Percentiles rank a stretch among this genome's conserved stretches.
Evolutionary conservation across 768 basidiomycete species (phyloP).

Genomic region (Calocybe indica): DNA sequence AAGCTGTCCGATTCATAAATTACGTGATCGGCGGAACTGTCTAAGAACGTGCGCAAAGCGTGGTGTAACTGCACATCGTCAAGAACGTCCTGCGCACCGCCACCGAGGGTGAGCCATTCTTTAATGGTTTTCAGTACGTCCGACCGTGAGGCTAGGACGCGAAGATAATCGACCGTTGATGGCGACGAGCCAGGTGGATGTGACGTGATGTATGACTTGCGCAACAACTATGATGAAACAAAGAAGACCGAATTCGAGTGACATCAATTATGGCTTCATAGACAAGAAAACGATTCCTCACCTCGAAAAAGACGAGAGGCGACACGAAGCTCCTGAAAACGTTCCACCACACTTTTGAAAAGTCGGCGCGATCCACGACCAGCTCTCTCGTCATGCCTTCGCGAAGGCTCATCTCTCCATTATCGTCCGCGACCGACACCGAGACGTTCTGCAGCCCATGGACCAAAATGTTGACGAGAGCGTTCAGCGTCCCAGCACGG

Average conservation of each 20-base stretch:
- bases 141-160: constrained; percentile 45
- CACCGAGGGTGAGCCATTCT: constrained; percentile 69
- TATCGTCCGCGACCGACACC: constrained; percentile 80
- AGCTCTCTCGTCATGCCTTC: constrained; percentile 72
- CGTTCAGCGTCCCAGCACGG: constrained; percentile 71
- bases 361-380: constrained; percentile 67
- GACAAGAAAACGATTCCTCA: constrained; percentile 22
- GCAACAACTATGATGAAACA: constrained; percentile 47
- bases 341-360: constrained; percentile 77
- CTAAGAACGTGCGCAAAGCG: constrained; percentile 56
- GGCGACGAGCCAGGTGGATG: constrained; percentile 37
- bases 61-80: constrained; percentile 63
- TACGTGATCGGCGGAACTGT: constrained; percentile 45
- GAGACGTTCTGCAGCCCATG: constrained; percentile 74
- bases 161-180: constrained; percentile 39
- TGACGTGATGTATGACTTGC: constrained; percentile 63
- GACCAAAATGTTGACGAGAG: constrained; percentile 68
- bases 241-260: background rate
- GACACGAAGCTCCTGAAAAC: constrained; percentile 79
- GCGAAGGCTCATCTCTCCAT: constrained; percentile 75
- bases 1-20: constrained; percentile 36
- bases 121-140: constrained; percentile 61
- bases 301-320: constrained; percentile 82
- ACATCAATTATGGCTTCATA: background rate
- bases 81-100: constrained; percentile 73